These are phyloP conservation scores for Trifolium fragiferum DNA, from an alignment of 306 rosid species.

Conservation along the genomic window DNA sequence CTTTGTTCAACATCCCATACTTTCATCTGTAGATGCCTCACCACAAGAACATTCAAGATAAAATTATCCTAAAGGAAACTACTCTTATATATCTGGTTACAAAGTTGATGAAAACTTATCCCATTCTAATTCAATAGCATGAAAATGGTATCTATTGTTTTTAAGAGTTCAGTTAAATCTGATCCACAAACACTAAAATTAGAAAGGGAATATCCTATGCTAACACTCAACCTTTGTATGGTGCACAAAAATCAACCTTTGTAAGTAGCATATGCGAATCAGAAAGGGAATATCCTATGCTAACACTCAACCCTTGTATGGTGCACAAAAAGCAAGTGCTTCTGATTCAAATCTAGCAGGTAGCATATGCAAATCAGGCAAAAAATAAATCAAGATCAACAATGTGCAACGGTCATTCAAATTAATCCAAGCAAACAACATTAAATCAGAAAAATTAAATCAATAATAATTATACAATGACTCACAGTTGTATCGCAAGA, in stretches of 20 bases:
- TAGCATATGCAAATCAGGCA: no score
- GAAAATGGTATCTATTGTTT: not conserved
- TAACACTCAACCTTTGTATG: not conserved
- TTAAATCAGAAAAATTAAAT: not conserved
- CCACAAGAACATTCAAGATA: constrained; percentile 21
- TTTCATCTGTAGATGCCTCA: constrained; percentile 63
- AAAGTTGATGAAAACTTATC: not conserved
- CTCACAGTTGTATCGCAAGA: constrained; percentile 96
- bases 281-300: no score
- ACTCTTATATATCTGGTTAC: not conserved
- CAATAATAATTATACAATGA: not conserved
- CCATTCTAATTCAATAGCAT: constrained; percentile 1
- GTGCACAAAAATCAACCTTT: no score
- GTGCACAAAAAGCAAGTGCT: no score
- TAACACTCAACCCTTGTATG: no score
- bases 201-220: not conserved
- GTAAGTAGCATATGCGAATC: constrained; percentile 1
- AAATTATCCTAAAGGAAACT: constrained; percentile 7
- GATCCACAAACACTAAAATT: not conserved
- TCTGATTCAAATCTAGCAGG: no score
- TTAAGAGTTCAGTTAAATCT: not conserved
- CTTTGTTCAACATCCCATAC: constrained; percentile 83
- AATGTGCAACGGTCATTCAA: not conserved
- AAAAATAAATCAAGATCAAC: not conserved
- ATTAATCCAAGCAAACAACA: not conserved